phyloP scores from a whole-genome alignment of 2,329 filamentous ascomycete species.

The Penicillium concentricum region DNA sequence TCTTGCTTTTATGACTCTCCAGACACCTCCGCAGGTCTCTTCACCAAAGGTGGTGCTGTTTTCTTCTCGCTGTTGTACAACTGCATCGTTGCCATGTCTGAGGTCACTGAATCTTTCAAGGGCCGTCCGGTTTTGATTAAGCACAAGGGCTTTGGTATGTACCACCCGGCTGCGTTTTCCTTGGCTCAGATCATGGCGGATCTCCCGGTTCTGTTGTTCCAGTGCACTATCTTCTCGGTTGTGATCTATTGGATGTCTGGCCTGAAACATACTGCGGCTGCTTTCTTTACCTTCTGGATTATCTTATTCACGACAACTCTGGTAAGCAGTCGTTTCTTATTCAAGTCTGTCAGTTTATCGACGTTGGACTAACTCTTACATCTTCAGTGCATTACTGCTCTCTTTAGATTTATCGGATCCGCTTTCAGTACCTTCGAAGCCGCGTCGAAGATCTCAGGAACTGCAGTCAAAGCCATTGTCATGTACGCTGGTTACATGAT shows the following conservation, averaged over 20 bases:
- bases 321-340: not conserved
- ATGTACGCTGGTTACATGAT: slow-evolving; percentile 43
- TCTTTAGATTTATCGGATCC: slow-evolving; percentile 56
- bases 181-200: slow-evolving; percentile 45
- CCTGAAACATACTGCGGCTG: slow-evolving; percentile 49
- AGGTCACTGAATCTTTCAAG: slow-evolving; percentile 62
- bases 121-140: slow-evolving; percentile 59
- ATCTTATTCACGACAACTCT: slow-evolving; percentile 25
- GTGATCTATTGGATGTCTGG: slow-evolving; percentile 63
- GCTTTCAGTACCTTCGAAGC: slow-evolving; percentile 55
- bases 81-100: slow-evolving; percentile 60
- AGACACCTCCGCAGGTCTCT: slow-evolving; percentile 57
- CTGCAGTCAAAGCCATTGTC: slow-evolving; percentile 29
- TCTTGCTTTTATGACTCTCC: slow-evolving; percentile 67
- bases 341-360: slow-evolving; percentile 25
- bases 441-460: slow-evolving; percentile 52
- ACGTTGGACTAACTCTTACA: not conserved
- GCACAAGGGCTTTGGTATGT: slow-evolving; percentile 58
- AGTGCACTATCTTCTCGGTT: slow-evolving; percentile 57
- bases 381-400: slow-evolving; percentile 51
- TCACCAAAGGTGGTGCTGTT: slow-evolving; percentile 60
- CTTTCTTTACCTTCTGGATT: slow-evolving; percentile 62
- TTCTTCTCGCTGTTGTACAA: slow-evolving; percentile 65
- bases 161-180: slow-evolving; percentile 49
- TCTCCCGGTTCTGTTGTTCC: slow-evolving; percentile 55